Base-by-base conservation (phyloP, 768 basidiomycete genomes). In the Tremella mesenterica region DNA sequence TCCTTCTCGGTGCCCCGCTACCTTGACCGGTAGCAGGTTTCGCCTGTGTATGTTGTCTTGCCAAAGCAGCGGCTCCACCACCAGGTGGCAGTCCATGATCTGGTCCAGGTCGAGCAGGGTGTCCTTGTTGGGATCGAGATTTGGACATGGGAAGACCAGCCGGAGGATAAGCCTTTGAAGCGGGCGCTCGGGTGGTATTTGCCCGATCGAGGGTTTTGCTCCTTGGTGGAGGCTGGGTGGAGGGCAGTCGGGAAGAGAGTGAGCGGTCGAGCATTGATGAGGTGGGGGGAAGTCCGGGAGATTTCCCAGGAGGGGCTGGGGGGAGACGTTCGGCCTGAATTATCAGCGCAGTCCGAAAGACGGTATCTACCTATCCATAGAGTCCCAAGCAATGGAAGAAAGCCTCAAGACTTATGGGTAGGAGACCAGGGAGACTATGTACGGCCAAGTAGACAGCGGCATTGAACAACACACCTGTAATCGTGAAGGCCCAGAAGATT, bases 141-240 rank as follows among this genome's bases (percentile, higher is more conserved):
- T 63, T 65, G 31, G 48, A 53, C 47, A 67, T 50, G 13, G 63
- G 58, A n/a, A 63, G 39, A 21, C 57, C 52, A 16, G 54, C 47
- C 7, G 54, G 53, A 34, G 54, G 56, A 18, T 59, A 46, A 29
- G 74, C 57, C 43, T 58, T 58, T 3, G 78, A 67, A 51, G 58
- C 38, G 0, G 86, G 84, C 12, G 83, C 79, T 28, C 90, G 85
- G 63, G 88, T 86, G 2, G 89, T 91, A 31, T 85, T 84, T 23
- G 88, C 88, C 48, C 89, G 84, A 76, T 93, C 90, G 49, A 93
- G 81, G 3, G 84, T 61, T 23, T 85, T 83, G 0, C 81, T 78
- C 25, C 79, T 79, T 1, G 82, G 72, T n/a, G n/a, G n/a, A 3
- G 80, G 75, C 0, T 85, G 83, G 2, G 86, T 84, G 1, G 87